phyloP scores from a whole-genome alignment of 805 yeast genomes.

The Wickerhamomyces chambardii region DNA sequence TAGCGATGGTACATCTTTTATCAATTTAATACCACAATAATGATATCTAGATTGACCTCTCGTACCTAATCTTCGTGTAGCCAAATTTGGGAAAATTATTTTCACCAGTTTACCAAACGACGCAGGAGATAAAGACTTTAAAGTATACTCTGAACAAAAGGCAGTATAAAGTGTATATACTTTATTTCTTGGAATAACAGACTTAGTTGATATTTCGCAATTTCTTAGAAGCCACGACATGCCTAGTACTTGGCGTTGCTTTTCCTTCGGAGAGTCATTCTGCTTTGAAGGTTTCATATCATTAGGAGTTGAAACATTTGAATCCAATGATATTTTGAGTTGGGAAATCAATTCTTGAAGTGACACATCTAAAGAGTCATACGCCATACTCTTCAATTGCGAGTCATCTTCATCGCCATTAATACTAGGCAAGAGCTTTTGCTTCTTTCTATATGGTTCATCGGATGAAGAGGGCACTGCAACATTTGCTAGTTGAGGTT shows the following conservation, averaged over 20 bases:
- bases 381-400: conserved; percentile 28
- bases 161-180: conserved; percentile 61
- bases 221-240: conserved; percentile 70
- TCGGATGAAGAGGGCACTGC: conserved; percentile 3
- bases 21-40: conserved; percentile 62
- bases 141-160: conserved; percentile 40
- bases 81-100: conserved; percentile 50
- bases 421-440: too few species aligned
- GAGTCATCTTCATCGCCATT: too few species aligned
- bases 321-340: conserved; percentile 35
- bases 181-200: conserved; percentile 56
- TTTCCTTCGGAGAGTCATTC: conserved; percentile 33
- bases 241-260: conserved; percentile 71
- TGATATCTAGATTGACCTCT: conserved; percentile 77
- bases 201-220: conserved; percentile 38
- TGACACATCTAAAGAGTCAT: conserved; percentile 19
- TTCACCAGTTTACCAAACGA: conserved; percentile 69
- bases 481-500: too few species aligned
- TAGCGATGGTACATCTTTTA: conserved; percentile 24
- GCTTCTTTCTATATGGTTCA: conserved; percentile 14
- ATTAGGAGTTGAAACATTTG: background rate
- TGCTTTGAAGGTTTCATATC: too few species aligned
- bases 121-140: conserved; percentile 64
- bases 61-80: conserved; percentile 68
- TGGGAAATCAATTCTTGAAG: conserved; percentile 33